Evolutionary conservation across 768 basidiomycete genomes (phyloP), one percentile per base, ranked within the genome.

Genomic region (Boletellus ananas): DNA sequence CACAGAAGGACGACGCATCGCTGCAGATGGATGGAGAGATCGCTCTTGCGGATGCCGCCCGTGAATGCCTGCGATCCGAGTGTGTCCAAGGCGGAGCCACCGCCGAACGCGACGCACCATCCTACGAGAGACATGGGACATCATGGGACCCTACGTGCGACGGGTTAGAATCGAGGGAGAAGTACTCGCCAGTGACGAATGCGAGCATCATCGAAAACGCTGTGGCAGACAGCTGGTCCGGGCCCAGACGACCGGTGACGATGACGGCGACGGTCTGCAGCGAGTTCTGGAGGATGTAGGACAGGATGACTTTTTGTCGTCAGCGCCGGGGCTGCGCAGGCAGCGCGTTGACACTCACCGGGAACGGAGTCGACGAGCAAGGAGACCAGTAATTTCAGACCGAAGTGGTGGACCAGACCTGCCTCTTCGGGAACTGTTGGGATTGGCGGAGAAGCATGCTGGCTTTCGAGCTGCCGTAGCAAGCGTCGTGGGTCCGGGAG

Each of bases 51-150:
- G 50, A 58, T 69, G 31, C 82, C 78, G 21, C 83, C 84, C 12
- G 85, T 88, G 67, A 83, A 90, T 1, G 87, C 79, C 58, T 87
- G 84, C 1, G 87, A 88, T 35, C 86, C 86, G 48, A 89, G 72
- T 0, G 88, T 90, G 62, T 89, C 87, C 33, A 89, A 73, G 8
- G 84, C 85, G 3, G 85, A 86, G 0, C 85, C 84, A n/a, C 87
- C 87, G 13, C 87, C 87, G 17, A 89, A 74, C 11, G 85, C 87
- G 48, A 89, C 74, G 59, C 80, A 81, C 85, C 86, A 88, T 35
- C 87, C 87, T 88, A 65, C 58, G 50, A 44, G 54, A 27, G 51
- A 31, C 42, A 44, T 14, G 47, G 50, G 54, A 63, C 58, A 72
- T 79, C 62, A 74, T 80, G 77, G 79, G 79, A 83, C 76, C 78